Evolutionary conservation across 163 green algal genomes (phyloP), one percentile per base, ranked within the genome.

Genomic region (Coccomyxa subellipsoidea): DNA sequence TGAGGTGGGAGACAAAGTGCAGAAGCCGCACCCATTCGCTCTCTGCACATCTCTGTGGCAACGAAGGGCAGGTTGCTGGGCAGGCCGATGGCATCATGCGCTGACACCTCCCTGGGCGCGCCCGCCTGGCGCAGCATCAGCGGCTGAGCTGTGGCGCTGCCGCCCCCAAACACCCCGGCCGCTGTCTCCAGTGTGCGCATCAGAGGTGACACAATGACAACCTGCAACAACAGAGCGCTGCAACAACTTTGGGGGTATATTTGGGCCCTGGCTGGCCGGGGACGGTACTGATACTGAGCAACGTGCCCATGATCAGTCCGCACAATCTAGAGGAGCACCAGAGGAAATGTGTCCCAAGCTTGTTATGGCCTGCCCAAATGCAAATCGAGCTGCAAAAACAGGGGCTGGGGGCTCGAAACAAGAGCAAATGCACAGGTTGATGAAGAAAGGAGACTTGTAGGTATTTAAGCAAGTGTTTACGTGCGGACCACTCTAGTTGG

Each of bases 141-240:
- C 38, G 54, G 38, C 3, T 35, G 34, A 4, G 18, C 71, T 25
- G 32, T 35, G 31, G 25, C 54, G 27, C 36, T 32, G 25, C 39
- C 54, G 36, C 54, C 69, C 25, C 89, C 91, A 86, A 94, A 93
- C 25, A 85, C 81, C 25, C 84, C 87, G 10, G 81, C 89, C 32
- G 90, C 89, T 18, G 91, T 95, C 76, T 95, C 90, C 29, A 94
- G 81, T 4, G 91, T 86, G 15, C 91, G 85, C 34, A 81, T 88
- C 78, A 95, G 78, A 1, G 91, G 91, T 0, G 85, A 92, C 21
- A 88, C 84, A 1, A 95, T 79, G 34, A 95, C 89, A 25, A 94
- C 76, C 84, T 93, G 71, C 78, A 87, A 76, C 23, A 25, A 15
- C 31, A 39, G 12, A 7, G 31, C 21, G 31, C 31, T 23, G 5